phyloP scores from a whole-genome alignment of 257 asterid species.

The Sherardia arvensis region DNA sequence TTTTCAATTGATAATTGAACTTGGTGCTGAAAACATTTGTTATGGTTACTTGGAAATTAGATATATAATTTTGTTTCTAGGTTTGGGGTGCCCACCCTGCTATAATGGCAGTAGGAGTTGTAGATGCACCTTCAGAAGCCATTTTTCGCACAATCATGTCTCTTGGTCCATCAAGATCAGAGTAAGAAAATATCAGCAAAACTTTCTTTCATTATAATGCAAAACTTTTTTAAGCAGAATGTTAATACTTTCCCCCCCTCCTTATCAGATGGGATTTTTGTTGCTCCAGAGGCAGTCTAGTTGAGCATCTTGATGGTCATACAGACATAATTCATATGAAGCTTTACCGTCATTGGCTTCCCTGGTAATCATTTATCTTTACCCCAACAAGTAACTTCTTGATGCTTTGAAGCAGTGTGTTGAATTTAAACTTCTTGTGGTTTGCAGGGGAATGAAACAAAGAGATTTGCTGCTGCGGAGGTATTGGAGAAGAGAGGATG shows the following conservation, averaged over 20 bases:
- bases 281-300: conserved; percentile 57
- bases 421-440: conserved; percentile 9
- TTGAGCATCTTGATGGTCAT: conserved; percentile 89
- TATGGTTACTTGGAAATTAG: conserved; percentile 6
- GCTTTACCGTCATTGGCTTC: conserved; percentile 73
- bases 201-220: no score
- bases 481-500: conserved; percentile 97
- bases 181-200: conserved; percentile 60
- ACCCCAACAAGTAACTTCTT: neutral
- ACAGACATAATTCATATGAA: conserved; percentile 77
- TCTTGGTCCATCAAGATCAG: conserved; percentile 94
- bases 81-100: conserved; percentile 71
- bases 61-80: conserved; percentile 19
- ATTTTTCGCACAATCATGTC: conserved; percentile 88
- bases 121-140: conserved; percentile 89
- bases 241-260: neutral
- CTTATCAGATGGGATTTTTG: conserved; percentile 87
- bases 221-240: no score
- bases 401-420: conserved; percentile 9
- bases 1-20: neutral
- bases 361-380: conserved; percentile 47
- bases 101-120: conserved; percentile 95
- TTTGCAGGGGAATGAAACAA: conserved; percentile 72
- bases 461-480: conserved; percentile 77
- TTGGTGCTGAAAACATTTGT: neutral